Evolutionary conservation across 225 moss, liverwort and hornwort genomes (phyloP).

Genomic region (Physcomitrium patens): DNA sequence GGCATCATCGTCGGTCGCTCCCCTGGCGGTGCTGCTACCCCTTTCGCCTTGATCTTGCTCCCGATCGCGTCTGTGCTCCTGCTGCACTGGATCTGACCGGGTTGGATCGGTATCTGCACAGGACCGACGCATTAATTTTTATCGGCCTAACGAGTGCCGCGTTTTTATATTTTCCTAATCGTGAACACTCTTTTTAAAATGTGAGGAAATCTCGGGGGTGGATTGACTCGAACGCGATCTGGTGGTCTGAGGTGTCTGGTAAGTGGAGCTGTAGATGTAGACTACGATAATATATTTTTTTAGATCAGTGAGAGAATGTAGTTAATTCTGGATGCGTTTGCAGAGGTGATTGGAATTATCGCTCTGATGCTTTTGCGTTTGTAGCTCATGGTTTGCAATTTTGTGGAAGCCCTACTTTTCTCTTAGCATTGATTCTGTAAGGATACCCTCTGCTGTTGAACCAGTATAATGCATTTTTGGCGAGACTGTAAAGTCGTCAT

Average conservation of each 20-base stretch:
- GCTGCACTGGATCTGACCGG: background rate
- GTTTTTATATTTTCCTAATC: background rate
- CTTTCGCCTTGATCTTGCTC: background rate
- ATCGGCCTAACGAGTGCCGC: background rate
- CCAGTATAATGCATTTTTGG: background rate
- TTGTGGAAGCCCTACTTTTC: slow-evolving; percentile 5
- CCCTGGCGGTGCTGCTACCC: background rate
- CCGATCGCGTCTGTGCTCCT: slow-evolving; percentile 7
- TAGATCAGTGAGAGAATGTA: background rate
- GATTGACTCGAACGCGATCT: slow-evolving; percentile 3
- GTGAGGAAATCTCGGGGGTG: background rate
- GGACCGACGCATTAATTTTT: background rate
- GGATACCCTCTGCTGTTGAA: background rate
- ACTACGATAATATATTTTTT: slow-evolving; percentile 8
- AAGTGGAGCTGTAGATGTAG: background rate
- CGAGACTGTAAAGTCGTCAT: background rate
- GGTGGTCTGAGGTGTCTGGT: background rate
- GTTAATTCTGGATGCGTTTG: background rate
- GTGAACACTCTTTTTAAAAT: background rate
- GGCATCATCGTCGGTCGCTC: background rate
- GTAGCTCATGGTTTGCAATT: slow-evolving; percentile 13
- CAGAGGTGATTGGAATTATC: background rate
- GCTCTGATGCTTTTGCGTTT: slow-evolving; percentile 12
- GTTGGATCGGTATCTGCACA: background rate
- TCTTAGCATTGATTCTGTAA: background rate